A percentile compares a stretch with the other conserved stretches of the same genome.
Evolutionary conservation across 2,329 filamentous ascomycete species (phyloP).

Genomic region (Pseudogymnoascus sp.): DNA sequence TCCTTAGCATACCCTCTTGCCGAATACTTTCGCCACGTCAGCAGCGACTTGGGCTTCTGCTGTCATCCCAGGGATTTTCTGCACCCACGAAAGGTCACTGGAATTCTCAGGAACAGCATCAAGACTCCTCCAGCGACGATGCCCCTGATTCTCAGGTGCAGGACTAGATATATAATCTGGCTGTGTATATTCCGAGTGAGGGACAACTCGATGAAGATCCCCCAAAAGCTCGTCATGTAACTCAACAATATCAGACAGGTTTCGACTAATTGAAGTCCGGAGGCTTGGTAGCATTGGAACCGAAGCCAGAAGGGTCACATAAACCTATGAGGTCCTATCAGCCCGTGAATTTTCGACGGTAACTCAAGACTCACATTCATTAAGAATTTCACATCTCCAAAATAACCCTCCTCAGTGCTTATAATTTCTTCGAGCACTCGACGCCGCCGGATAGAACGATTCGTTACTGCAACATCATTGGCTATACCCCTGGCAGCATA

Average conservation of each 20-base stretch:
- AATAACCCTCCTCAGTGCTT: constrained; percentile 79
- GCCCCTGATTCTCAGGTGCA: constrained; percentile 22
- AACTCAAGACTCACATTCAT: constrained; percentile 58
- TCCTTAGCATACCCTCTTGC: constrained; percentile 43
- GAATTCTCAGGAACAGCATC: constrained; percentile 31
- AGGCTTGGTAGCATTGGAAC: constrained; percentile 60
- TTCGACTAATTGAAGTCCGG: constrained; percentile 68
- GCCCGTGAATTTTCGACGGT: neutral
- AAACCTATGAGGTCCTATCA: constrained; percentile 50
- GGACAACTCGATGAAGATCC: constrained; percentile 65
- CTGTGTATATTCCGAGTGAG: constrained; percentile 58
- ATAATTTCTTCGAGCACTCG: constrained; percentile 81
- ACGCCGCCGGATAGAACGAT: constrained; percentile 67
- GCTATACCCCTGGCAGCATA: constrained; percentile 50
- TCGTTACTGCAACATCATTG: constrained; percentile 62
- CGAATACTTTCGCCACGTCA: constrained; percentile 55
- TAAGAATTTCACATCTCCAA: constrained; percentile 78
- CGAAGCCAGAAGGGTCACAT: constrained; percentile 69
- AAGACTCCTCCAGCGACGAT: constrained; percentile 43
- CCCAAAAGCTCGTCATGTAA: constrained; percentile 77
- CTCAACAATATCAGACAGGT: constrained; percentile 71
- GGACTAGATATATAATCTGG: constrained; percentile 25
- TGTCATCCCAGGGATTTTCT: constrained; percentile 44
- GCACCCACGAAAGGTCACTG: constrained; percentile 36
- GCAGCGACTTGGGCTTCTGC: constrained; percentile 54